These are phyloP conservation scores for Aspergillus puulaauensis DNA, from an alignment of 2,329 filamentous ascomycete genomes.

Conservation along the genomic window DNA sequence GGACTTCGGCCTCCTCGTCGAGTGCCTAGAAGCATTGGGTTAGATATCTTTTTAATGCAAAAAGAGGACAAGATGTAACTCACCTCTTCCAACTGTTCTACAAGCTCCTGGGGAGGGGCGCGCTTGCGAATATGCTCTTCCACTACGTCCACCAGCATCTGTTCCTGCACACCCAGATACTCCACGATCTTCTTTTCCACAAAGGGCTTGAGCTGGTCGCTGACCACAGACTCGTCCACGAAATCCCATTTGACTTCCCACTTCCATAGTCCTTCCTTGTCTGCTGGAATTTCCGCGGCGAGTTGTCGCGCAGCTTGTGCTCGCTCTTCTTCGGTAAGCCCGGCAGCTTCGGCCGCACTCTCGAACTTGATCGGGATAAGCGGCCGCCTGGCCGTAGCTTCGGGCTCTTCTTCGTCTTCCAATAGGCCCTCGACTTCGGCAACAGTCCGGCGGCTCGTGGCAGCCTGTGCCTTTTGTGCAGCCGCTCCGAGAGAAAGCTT, in stretches of 20 bases:
- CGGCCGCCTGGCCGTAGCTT: constrained; percentile 67
- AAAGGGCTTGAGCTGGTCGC: constrained; percentile 86
- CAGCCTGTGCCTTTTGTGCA: constrained; percentile 67
- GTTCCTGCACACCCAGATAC: constrained; percentile 92
- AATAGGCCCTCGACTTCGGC: constrained; percentile 92
- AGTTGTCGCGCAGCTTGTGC: constrained; percentile 77
- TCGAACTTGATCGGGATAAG: constrained; percentile 83
- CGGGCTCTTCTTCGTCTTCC: constrained; percentile 89
- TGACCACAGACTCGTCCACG: constrained; percentile 76
- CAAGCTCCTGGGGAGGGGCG: constrained; percentile 73
- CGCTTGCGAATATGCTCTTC: constrained; percentile 80
- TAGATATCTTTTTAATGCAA: constrained; percentile 26
- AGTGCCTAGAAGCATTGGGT: constrained; percentile 60
- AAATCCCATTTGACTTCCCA: constrained; percentile 93
- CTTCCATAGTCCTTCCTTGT: constrained; percentile 83
- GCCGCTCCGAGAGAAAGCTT: constrained; percentile 90
- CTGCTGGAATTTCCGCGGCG: constrained; percentile 84
- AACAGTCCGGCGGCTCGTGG: constrained; percentile 70
- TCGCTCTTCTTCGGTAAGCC: constrained; percentile 83
- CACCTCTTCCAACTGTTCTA: constrained; percentile 81
- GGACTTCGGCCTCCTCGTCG: constrained; percentile 88
- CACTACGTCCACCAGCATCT: constrained; percentile 90
- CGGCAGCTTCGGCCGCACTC: constrained; percentile 62
- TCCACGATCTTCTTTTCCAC: constrained; percentile 98
- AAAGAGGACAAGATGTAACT: constrained; percentile 36